A percentile compares a stretch with the other conserved stretches of the same genome.
Evolutionary conservation across 78 protist species (phyloP).

Genomic region (Goniomonas avonlea): DNA sequence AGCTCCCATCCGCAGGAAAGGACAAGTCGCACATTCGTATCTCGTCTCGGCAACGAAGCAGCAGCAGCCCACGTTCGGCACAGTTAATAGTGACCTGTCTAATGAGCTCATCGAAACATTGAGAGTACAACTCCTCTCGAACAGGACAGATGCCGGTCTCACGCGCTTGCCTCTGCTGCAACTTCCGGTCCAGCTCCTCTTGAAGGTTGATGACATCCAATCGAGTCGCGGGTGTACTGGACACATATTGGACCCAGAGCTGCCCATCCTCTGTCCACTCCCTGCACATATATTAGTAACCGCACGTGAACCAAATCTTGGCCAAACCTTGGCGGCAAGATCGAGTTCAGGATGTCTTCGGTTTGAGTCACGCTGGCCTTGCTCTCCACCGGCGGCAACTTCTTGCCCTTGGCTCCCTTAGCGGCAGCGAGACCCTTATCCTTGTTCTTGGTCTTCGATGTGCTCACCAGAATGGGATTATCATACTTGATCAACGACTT

Average conservation of each 20-base stretch:
- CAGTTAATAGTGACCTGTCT: slow-evolving; percentile 73
- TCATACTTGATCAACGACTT: slow-evolving; percentile 55
- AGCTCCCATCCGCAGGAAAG: too few relatives aligned
- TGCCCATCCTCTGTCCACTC: slow-evolving; percentile 61
- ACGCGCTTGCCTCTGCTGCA: slow-evolving; percentile 65
- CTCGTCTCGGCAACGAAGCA: slow-evolving; percentile 81
- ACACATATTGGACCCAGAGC: slow-evolving; percentile 71
- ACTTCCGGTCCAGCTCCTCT: slow-evolving; percentile 53
- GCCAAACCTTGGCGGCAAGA: slow-evolving; percentile 65
- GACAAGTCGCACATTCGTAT: too few relatives aligned
- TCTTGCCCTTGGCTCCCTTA: background rate
- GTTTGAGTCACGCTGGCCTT: slow-evolving; percentile 39
- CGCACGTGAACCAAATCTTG: background rate
- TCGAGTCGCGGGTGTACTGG: slow-evolving; percentile 77
- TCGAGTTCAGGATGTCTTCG: slow-evolving; percentile 71
- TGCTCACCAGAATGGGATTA: slow-evolving; percentile 43
- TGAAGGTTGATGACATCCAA: slow-evolving; percentile 75
- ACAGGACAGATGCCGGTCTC: slow-evolving; percentile 85
- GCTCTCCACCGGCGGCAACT: slow-evolving; percentile 7
- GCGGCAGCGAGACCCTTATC: background rate
- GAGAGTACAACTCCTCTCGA: slow-evolving; percentile 74
- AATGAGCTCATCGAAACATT: slow-evolving; percentile 55
- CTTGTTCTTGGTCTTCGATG: slow-evolving; percentile 10
- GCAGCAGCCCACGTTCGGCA: slow-evolving; percentile 81
- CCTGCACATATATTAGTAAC: background rate